phyloP scores from a whole-genome alignment of 1,139 yeast genomes.

The Debaryomyces nepalensis region DNA sequence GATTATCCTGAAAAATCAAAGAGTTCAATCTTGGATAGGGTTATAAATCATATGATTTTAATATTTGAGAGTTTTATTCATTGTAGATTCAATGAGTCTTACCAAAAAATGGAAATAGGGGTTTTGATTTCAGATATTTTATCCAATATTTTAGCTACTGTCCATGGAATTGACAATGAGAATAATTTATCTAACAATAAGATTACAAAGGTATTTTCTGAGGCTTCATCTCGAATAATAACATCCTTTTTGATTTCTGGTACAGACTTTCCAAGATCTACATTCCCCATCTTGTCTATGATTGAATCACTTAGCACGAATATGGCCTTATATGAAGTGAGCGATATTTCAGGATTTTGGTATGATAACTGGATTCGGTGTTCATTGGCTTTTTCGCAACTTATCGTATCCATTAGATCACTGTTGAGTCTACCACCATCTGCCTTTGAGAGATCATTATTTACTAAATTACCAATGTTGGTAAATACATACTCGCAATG shows the following conservation, averaged over 20 bases:
- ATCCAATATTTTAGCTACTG: slow-evolving; percentile 55
- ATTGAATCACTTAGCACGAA: slow-evolving; percentile 52
- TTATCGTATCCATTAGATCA: slow-evolving; percentile 60
- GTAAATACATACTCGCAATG: slow-evolving; percentile 62
- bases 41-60: slow-evolving; percentile 60
- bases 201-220: slow-evolving; percentile 54
- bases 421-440: slow-evolving; percentile 57
- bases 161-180: slow-evolving; percentile 60
- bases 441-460: slow-evolving; percentile 65
- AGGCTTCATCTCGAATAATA: slow-evolving; percentile 54
- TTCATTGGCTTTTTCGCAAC: slow-evolving; percentile 45
- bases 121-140: slow-evolving; percentile 59
- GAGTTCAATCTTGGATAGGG: slow-evolving; percentile 57
- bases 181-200: slow-evolving; percentile 42
- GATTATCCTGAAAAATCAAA: slow-evolving; percentile 50
- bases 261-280: slow-evolving; percentile 55
- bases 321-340: slow-evolving; percentile 43
- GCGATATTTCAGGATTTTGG: slow-evolving; percentile 49
- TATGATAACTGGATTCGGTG: slow-evolving; percentile 48
- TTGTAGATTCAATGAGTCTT: slow-evolving; percentile 64
- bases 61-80: slow-evolving; percentile 75
- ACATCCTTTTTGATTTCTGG: slow-evolving; percentile 61
- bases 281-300: slow-evolving; percentile 57
- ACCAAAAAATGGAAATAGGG: slow-evolving; percentile 69
- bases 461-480: slow-evolving; percentile 57